phyloP scores from a whole-genome alignment of 495 filamentous ascomycete genomes.

The Lophium mytilinum region DNA sequence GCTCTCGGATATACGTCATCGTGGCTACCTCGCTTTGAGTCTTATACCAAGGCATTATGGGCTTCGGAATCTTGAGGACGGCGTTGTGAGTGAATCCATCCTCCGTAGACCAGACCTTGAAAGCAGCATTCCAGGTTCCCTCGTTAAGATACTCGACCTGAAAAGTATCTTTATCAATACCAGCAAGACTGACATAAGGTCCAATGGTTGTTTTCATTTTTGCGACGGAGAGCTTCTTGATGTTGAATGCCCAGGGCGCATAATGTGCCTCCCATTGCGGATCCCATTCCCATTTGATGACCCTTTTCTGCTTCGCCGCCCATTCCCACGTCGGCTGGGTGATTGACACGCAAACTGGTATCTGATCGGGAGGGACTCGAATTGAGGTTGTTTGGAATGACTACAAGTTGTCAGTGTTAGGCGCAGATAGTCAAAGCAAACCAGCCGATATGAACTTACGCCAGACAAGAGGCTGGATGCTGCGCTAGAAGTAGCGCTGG shows the following conservation, averaged over 20 bases:
- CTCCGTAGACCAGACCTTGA: not conserved
- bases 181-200: not conserved
- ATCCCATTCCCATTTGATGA: not conserved
- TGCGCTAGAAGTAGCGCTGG: too few species aligned
- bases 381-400: too few species aligned
- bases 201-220: not conserved
- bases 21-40: slow-evolving; percentile 50
- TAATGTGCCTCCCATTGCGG: not conserved
- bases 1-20: slow-evolving; percentile 37
- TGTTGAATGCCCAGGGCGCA: not conserved
- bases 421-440: too few species aligned
- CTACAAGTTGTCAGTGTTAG: too few species aligned
- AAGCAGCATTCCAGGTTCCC: not conserved
- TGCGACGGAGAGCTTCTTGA: not conserved
- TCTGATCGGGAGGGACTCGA: not conserved
- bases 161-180: not conserved
- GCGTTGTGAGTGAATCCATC: slow-evolving; percentile 10
- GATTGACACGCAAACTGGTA: not conserved
- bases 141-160: not conserved
- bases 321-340: not conserved
- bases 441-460: too few species aligned
- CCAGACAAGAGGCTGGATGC: too few species aligned
- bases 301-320: not conserved
- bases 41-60: slow-evolving; percentile 46
- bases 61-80: slow-evolving; percentile 47